A percentile compares a stretch with the other conserved stretches of the same genome.
These are phyloP conservation scores for Heteromeles arbutifolia DNA, from an alignment of 306 rosid genomes.

Conservation along the genomic window DNA sequence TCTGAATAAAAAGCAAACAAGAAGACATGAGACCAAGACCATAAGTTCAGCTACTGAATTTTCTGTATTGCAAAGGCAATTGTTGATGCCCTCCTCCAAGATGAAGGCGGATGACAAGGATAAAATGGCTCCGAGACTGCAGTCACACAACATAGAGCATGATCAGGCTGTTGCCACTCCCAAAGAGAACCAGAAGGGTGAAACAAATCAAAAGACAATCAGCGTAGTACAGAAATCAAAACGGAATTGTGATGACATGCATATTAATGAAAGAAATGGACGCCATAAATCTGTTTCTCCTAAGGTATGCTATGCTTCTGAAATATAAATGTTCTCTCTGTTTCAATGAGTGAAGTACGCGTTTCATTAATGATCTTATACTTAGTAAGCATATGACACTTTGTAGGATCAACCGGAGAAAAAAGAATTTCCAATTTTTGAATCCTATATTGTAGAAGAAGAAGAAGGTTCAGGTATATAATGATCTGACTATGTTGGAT, in stretches of 20 bases:
- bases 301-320: slow-evolving; percentile 19
- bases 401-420: slow-evolving; percentile 40
- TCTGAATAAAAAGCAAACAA: slow-evolving; percentile 3
- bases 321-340: background rate
- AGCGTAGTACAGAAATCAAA: slow-evolving; percentile 13
- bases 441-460: slow-evolving; percentile 40
- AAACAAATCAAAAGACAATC: slow-evolving; percentile 4
- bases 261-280: slow-evolving; percentile 17
- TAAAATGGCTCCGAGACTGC: slow-evolving; percentile 5
- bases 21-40: background rate
- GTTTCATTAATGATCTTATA: background rate
- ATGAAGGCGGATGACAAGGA: slow-evolving; percentile 7
- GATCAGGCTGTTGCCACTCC: slow-evolving; percentile 1
- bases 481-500: background rate
- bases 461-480: slow-evolving; percentile 77
- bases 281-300: background rate
- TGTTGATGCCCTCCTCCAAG: slow-evolving; percentile 7
- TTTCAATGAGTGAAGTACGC: background rate
- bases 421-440: slow-evolving; percentile 51
- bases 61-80: slow-evolving; percentile 14
- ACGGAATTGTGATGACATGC: slow-evolving; percentile 14
- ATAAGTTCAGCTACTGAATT: slow-evolving; percentile 1
- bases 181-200: slow-evolving; percentile 12
- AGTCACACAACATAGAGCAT: background rate
- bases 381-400: background rate